Evolutionary conservation across 2,329 filamentous ascomycete genomes (phyloP).

Genomic region (Neodidymelliopsis sp.): DNA sequence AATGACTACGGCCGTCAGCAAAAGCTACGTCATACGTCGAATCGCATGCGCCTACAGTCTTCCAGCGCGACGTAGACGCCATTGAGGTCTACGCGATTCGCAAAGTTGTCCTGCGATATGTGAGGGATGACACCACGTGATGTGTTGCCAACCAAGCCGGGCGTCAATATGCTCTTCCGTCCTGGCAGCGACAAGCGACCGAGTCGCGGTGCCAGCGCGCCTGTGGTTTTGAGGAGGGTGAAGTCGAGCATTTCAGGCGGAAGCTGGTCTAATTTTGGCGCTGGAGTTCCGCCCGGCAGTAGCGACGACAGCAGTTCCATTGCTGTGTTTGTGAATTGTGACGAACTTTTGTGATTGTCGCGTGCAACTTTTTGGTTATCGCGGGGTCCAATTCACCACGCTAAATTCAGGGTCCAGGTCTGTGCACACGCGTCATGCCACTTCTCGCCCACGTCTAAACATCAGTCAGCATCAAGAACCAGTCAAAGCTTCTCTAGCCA

Average conservation of each 20-base stretch:
- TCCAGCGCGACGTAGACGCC: constrained; percentile 85
- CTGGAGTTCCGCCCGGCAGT: constrained; percentile 4
- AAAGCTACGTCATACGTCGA: constrained; percentile 9
- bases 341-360: too few relatives aligned
- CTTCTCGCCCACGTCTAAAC: not conserved
- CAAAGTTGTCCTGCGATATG: constrained; percentile 83
- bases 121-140: constrained; percentile 89
- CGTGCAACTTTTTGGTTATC: constrained; percentile 13
- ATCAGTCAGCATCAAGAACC: constrained; percentile 4
- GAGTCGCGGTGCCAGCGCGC: constrained; percentile 64
- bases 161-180: constrained; percentile 77
- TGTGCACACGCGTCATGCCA: constrained; percentile 2
- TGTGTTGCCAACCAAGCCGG: constrained; percentile 79
- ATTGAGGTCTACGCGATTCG: constrained; percentile 68
- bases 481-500: not conserved
- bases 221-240: constrained; percentile 50
- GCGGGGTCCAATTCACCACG: constrained; percentile 13
- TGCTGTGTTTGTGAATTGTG: not conserved
- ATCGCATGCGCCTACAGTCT: constrained; percentile 76
- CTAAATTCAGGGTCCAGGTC: constrained; percentile 18
- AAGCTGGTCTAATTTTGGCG: constrained; percentile 31
- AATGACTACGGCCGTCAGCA: constrained; percentile 64
- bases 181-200: constrained; percentile 70
- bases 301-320: constrained; percentile 17
- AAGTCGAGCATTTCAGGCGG: constrained; percentile 56